phyloP scores from a whole-genome alignment of 345 rosid genomes.

The Eucalyptus globulus region DNA sequence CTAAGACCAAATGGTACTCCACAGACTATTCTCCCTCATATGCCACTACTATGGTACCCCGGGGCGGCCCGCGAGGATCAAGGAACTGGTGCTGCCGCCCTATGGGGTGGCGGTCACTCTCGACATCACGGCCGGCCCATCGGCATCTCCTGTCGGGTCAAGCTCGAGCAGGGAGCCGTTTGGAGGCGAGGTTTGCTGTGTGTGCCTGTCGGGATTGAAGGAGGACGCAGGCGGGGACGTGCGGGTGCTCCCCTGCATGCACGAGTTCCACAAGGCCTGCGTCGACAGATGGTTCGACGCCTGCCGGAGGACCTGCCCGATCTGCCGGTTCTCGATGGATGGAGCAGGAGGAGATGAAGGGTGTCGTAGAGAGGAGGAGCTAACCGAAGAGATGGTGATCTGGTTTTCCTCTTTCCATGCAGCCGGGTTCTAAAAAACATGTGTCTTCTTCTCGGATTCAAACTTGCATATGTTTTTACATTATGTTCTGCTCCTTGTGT shows the following conservation, averaged over 20 bases:
- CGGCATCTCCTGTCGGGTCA: neutral
- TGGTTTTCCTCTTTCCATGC: constrained; percentile 37
- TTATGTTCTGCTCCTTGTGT: neutral
- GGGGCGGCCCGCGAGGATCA: constrained; percentile 1
- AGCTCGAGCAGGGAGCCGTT: neutral
- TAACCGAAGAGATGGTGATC: constrained; percentile 26
- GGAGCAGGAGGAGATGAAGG: neutral
- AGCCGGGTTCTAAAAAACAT: constrained; percentile 10
- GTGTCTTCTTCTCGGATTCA: neutral
- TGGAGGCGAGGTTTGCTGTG: constrained; percentile 41
- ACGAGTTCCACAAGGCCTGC: constrained; percentile 55
- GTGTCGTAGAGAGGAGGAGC: constrained; percentile 5
- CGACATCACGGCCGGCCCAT: neutral
- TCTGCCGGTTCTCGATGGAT: constrained; percentile 51
- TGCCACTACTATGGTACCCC: neutral
- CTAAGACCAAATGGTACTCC: constrained; percentile 11
- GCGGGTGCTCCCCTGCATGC: constrained; percentile 53
- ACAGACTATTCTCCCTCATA: constrained; percentile 9
- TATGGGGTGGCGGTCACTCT: neutral
- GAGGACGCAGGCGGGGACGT: neutral
- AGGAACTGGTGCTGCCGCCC: neutral
- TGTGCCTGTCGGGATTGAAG: constrained; percentile 45
- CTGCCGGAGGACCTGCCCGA: constrained; percentile 54
- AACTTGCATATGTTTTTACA: neutral
- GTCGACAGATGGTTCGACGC: constrained; percentile 55